Percentiles rank a stretch among this genome's conserved stretches.
Evolutionary conservation across 2,329 filamentous ascomycete species (phyloP).

Genomic region (Ramularia endophylla): DNA sequence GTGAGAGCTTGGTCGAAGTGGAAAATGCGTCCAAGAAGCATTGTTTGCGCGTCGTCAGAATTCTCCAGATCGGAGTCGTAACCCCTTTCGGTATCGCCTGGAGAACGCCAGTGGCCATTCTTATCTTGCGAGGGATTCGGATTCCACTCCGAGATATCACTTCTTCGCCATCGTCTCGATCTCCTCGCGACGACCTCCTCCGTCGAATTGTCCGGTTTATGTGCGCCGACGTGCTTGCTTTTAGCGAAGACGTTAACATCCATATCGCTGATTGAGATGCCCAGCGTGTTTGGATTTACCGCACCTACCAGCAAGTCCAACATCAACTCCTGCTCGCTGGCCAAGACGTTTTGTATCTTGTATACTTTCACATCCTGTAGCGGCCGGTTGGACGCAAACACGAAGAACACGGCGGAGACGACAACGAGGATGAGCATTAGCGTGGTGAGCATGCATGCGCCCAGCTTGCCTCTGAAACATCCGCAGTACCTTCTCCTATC

Average conservation of each 20-base stretch:
- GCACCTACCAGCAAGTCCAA: slow-evolving; percentile 84
- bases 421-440: slow-evolving; percentile 75
- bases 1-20: slow-evolving; percentile 80
- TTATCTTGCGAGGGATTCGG: slow-evolving; percentile 19
- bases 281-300: slow-evolving; percentile 87
- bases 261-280: slow-evolving; percentile 77
- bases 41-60: slow-evolving; percentile 60
- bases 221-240: slow-evolving; percentile 71
- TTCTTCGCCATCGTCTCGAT: slow-evolving; percentile 6
- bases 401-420: slow-evolving; percentile 78
- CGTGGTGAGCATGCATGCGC: slow-evolving; percentile 80
- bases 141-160: slow-evolving; percentile 5
- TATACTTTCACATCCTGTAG: slow-evolving; percentile 71
- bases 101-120: slow-evolving; percentile 21
- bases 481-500: slow-evolving; percentile 15
- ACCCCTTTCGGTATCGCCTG: slow-evolving; percentile 39
- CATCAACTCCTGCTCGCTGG: slow-evolving; percentile 92
- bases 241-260: slow-evolving; percentile 94
- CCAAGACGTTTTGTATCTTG: slow-evolving; percentile 81
- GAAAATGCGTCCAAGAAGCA: slow-evolving; percentile 84
- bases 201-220: slow-evolving; percentile 8
- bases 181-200: background rate
- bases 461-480: slow-evolving; percentile 54
- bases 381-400: slow-evolving; percentile 86
- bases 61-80: slow-evolving; percentile 44